These are phyloP conservation scores for Acanthamoeba quina DNA, from an alignment of 208 protist species.

Conservation along the genomic window DNA sequence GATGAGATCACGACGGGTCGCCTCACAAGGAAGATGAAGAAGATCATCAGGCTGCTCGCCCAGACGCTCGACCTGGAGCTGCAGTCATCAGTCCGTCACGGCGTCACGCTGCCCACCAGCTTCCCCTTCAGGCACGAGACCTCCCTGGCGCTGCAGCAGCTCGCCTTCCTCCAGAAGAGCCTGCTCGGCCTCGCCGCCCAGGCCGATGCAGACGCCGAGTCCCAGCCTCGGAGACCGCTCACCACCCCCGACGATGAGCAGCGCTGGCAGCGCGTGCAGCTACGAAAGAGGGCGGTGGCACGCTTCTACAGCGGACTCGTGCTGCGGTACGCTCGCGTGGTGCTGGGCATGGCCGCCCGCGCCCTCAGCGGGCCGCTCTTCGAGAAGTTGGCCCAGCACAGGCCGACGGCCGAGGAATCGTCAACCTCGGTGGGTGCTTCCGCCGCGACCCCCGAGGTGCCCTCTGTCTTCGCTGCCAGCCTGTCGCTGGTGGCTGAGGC, in stretches of 20 bases:
- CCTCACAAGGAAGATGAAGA: neutral
- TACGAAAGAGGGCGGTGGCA: neutral
- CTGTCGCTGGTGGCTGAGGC: neutral
- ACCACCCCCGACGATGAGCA: neutral
- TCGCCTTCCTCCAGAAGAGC: conserved; percentile 43
- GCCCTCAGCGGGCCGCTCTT: neutral
- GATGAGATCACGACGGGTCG: neutral
- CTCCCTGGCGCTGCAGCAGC: neutral
- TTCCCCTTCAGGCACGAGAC: neutral
- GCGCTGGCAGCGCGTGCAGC: neutral
- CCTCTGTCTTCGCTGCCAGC: neutral
- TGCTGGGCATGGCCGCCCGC: neutral
- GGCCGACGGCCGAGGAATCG: neutral
- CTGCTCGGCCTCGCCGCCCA: conserved; percentile 3
- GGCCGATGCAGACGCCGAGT: neutral
- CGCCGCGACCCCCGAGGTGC: neutral
- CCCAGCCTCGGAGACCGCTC: neutral
- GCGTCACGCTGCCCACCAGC: neutral
- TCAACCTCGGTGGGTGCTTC: neutral
- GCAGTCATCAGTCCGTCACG: neutral
- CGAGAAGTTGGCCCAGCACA: neutral
- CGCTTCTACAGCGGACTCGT: neutral
- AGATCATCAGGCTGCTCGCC: neutral
- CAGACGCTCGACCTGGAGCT: neutral
- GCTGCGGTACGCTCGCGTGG: neutral